Base-by-base conservation (phyloP, 345 rosid genomes). In the Pugionium cornutum region DNA sequence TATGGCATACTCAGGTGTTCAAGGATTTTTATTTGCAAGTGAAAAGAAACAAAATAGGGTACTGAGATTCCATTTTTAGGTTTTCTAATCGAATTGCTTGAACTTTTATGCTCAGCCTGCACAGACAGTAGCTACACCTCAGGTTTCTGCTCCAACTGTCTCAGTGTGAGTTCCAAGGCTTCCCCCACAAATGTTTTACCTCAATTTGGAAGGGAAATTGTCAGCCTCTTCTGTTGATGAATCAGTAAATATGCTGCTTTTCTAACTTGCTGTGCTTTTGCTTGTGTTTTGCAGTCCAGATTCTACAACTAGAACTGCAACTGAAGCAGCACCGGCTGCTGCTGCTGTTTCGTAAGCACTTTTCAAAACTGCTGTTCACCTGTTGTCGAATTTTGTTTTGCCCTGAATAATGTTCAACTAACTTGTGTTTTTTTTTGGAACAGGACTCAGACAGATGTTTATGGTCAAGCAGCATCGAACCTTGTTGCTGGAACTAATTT, bases 381-480 rank as follows among this genome's bases (percentile, higher is more conserved):
- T 1, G 0, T 18, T 29, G 26, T 62, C 5, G 2, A 50, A 4
- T 30, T 34, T 50, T 50, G 5, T 63, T 34, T 28, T 37, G 8
- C 40, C 0, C 46, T 68, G 60, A 58, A 36, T 30, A 34, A 37
- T 52, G 5, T 5, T 55, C n/a, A 32, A 11, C 31, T 43, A 30
- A 34, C 29, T 48, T 10, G 2, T 49, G 18, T 66, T 58, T 58
- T 6, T 62, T 60, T 52, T 6, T 68, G 30, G 35, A 78, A 64
- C 86, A 91, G 96, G 83, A 41, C 78, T 11, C 89, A 79, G 18
- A 39, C 83, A 46, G 84, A 79, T 82, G 85, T 79, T 4, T 84
- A 85, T 75, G 96, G 90, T 55, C 88, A 86, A 73, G 99, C 96
- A 53, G 97, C 99, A 31, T 90, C 99, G 25, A 94, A 82, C 79